Base-by-base conservation (phyloP, 345 rosid species). In the Citrus glauca region DNA sequence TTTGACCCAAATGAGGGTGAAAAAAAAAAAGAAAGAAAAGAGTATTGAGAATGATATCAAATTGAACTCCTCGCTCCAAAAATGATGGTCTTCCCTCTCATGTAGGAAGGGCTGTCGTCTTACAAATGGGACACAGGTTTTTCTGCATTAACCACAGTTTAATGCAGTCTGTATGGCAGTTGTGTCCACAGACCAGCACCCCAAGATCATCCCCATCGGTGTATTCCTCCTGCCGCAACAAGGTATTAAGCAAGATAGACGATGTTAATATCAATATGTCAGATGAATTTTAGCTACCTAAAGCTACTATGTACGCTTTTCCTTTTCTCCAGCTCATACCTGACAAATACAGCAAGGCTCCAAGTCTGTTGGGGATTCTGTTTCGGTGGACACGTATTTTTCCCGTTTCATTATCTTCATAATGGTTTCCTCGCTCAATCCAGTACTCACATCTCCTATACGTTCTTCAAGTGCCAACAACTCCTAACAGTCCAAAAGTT, bases 321-420 rank as follows among this genome's bases (percentile, higher is more conserved):
- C 74, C 9, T 57, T 45, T 27, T 24, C 22, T 61, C 38, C 20
- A 17, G 22, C 55, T 73, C 61, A 67, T 84, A 92, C 99, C 97
- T 89, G 97, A 85, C 98, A 96, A 53, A 96, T 80, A 74, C 97
- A 94, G 80, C 99, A 92, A 5, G 99, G 97, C 81, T 96, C 94
- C 62, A 76, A 67, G 79, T 92, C 93, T 65, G 69, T 85, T 30
- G 71, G 70, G 55, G 76, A 13, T 74, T 75, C 85, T 63, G 60
- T 74, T 72, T 78, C 81, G 32, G 59, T 42, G 53, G 83, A 78
- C 42, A 74, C 62, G 71, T 82, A 81, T 74, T 81, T 89, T 62
- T 83, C 86, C 83, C 79, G 94, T 79, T 89, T 89, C 83, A 94
- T 75, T 72, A 68, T 73, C 79, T 85, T 87, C 79, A 77, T 27